Evolutionary conservation across 1,284 basidiomycete genomes (phyloP).

Genomic region (Lignosus rhinocerotis): DNA sequence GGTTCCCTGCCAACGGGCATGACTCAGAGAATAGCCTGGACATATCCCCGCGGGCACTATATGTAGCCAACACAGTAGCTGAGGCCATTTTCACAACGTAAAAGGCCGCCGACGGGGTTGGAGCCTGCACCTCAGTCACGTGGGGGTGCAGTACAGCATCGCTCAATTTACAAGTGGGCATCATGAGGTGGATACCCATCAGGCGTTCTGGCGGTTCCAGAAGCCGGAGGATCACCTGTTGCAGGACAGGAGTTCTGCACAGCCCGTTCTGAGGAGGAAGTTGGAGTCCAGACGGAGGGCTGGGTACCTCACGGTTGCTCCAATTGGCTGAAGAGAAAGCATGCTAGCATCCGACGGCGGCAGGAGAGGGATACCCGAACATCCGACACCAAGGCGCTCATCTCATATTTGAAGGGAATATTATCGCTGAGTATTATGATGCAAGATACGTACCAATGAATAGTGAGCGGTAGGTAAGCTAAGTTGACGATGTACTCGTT

Average conservation of each 20-base stretch:
- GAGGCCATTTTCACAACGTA: neutral
- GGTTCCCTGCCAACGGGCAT: neutral
- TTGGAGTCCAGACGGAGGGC: neutral
- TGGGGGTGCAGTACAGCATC: neutral
- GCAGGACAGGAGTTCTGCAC: neutral
- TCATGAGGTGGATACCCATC: neutral
- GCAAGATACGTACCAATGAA: constrained; percentile 71
- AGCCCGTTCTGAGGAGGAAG: neutral
- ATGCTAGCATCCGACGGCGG: too few species aligned
- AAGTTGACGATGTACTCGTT: constrained; percentile 75
- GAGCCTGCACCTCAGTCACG: neutral
- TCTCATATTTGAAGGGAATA: neutral
- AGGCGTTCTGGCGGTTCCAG: too few species aligned
- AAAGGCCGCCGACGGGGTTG: too few species aligned
- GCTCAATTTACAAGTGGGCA: neutral
- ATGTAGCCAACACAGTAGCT: too few species aligned
- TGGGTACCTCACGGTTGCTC: too few species aligned
- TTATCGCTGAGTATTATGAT: neutral
- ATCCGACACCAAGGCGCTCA: neutral
- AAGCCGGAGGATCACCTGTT: neutral
- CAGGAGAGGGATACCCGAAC: too few species aligned
- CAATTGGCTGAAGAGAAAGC: too few species aligned
- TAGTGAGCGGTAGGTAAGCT: constrained; percentile 76
- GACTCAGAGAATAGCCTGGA: neutral
- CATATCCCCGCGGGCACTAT: neutral